phyloP scores from a whole-genome alignment of 768 basidiomycete species.

The Tricholoma sp. region DNA sequence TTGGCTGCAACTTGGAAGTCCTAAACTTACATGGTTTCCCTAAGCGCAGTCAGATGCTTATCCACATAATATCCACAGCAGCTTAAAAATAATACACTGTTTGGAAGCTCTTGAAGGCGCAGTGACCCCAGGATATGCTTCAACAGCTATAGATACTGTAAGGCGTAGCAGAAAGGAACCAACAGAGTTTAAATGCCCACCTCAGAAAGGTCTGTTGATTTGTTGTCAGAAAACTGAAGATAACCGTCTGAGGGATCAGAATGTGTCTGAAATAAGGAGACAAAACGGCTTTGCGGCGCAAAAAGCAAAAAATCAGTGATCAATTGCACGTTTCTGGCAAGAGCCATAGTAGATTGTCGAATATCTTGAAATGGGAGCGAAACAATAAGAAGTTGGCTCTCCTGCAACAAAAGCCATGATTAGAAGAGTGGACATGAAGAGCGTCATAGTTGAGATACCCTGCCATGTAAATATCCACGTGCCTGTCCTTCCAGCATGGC shows the following conservation, averaged over 20 bases:
- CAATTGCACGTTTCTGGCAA: background rate
- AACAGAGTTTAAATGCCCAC: background rate
- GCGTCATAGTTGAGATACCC: background rate
- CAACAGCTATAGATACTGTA: background rate
- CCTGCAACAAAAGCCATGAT: background rate
- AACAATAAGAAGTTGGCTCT: background rate
- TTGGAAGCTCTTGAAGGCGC: background rate
- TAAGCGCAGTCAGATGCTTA: background rate
- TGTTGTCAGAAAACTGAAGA: background rate
- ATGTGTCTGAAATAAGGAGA: background rate
- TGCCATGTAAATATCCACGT: background rate
- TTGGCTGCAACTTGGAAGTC: background rate
- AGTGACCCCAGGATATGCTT: background rate
- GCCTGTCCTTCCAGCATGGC: background rate
- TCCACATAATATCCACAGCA: background rate
- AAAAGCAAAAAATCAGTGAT: background rate
- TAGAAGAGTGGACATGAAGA: background rate
- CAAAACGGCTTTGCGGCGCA: background rate
- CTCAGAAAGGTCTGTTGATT: background rate
- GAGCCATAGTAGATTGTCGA: background rate
- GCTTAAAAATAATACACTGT: background rate
- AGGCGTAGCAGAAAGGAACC: background rate
- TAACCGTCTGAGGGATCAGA: background rate
- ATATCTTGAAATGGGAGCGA: background rate
- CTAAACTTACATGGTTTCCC: background rate